Conservation (phyloP, 2,329 filamentous ascomycete species). For the Stachybotrys echinatus region DNA sequence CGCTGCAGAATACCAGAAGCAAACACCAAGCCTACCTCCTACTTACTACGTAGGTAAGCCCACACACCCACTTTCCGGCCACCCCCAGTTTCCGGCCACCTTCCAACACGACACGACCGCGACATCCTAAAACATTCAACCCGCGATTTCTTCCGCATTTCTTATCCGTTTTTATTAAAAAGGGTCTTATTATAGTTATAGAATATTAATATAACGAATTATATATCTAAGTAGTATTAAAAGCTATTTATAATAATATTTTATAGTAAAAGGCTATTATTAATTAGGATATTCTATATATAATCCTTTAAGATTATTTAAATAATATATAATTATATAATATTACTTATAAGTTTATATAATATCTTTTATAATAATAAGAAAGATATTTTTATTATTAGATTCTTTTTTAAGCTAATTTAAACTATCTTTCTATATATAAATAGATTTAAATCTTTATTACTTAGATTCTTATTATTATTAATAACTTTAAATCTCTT, state of each 20-base stretch:
- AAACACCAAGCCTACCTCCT: no score
- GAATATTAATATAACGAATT: constrained; percentile 1
- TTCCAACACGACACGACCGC: no score
- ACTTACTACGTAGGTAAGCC: neutral
- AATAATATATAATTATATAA: neutral
- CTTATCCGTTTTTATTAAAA: neutral
- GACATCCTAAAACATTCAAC: neutral
- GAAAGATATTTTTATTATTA: constrained; percentile 5
- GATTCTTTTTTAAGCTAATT: constrained; percentile 1
- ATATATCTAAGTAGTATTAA: neutral
- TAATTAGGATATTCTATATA: constrained; percentile 3
- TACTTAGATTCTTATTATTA: constrained; percentile 1
- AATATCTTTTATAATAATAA: neutral
- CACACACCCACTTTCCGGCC: no score
- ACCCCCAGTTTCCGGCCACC: no score
- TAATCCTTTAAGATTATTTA: neutral
- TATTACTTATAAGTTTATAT: neutral
- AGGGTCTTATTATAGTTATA: neutral
- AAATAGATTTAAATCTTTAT: constrained; percentile 4
- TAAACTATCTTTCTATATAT: constrained; percentile 2
- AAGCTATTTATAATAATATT: neutral
- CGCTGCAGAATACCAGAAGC: no score
- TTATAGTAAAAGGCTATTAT: constrained; percentile 2
- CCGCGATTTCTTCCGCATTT: constrained; percentile 2
- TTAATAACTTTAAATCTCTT: constrained; percentile 3